phyloP scores from a whole-genome alignment of 202 grass and related monocot species.

The Saccharum hybrid region DNA sequence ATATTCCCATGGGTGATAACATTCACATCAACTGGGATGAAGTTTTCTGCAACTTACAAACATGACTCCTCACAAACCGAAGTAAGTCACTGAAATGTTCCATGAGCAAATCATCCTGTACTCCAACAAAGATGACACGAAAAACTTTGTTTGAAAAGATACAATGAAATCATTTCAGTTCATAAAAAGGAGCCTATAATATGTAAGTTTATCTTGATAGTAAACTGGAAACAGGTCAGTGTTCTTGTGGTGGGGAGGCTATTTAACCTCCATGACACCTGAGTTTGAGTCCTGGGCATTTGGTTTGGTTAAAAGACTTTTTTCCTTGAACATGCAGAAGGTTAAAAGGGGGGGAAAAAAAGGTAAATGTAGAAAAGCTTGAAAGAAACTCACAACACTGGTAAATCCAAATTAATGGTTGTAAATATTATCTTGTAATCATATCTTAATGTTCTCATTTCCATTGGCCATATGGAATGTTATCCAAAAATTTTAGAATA shows the following conservation, averaged over 20 bases:
- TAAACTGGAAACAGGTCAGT: not conserved
- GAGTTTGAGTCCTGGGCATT: not conserved
- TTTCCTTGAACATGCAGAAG: not conserved
- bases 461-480: not conserved
- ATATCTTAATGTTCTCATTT: conserved; percentile 5
- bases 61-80: conserved; percentile 65
- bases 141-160: conserved; percentile 18
- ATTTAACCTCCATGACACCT: not conserved
- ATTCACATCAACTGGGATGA: not conserved
- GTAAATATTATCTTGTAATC: not conserved
- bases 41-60: conserved; percentile 69
- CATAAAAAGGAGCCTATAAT: not conserved
- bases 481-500: conserved; percentile 20
- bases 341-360: not conserved
- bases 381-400: not conserved
- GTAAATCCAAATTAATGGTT: not conserved
- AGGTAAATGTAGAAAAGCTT: not conserved
- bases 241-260: not conserved
- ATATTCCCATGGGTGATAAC: conserved; percentile 15
- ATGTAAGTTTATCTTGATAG: not conserved
- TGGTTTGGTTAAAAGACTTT: not conserved
- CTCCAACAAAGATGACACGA: conserved; percentile 37
- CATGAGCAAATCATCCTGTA: conserved; percentile 85
- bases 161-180: conserved; percentile 6
- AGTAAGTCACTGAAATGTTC: conserved; percentile 83